A percentile compares a stretch with the other conserved stretches of the same genome.
Evolutionary conservation across 2,329 filamentous ascomycete genomes (phyloP).

Genomic region (Hypoxylon sp.): DNA sequence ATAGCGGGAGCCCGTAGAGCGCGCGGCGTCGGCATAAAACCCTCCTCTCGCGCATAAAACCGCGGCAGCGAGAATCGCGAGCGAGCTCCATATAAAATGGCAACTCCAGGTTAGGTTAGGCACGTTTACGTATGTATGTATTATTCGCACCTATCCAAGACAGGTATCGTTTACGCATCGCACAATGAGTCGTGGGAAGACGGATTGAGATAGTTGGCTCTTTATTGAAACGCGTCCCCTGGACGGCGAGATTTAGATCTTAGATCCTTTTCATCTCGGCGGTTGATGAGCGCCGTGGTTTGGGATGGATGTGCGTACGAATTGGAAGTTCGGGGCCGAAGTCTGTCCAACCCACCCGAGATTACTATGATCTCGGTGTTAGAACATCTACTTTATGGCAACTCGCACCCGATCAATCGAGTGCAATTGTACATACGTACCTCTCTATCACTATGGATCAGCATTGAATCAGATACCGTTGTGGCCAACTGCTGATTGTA

Average conservation of each 20-base stretch:
- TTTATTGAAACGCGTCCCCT: neutral
- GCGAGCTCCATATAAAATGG: slow-evolving; percentile 8
- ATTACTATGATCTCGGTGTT: slow-evolving; percentile 28
- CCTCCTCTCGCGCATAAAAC: slow-evolving; percentile 15
- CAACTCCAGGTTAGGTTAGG: too few species aligned
- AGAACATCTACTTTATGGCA: neutral
- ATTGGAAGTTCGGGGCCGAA: slow-evolving; percentile 27
- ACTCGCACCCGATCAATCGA: neutral
- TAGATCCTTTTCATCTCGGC: slow-evolving; percentile 23
- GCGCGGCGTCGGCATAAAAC: slow-evolving; percentile 17
- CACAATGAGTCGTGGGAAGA: neutral
- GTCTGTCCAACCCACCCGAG: slow-evolving; percentile 15
- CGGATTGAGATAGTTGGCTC: neutral
- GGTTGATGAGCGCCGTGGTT: slow-evolving; percentile 10
- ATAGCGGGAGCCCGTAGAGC: slow-evolving; percentile 3
- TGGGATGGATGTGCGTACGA: neutral
- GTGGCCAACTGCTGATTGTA: slow-evolving; percentile 1
- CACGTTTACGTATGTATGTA: slow-evolving; percentile 1
- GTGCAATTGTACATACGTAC: neutral
- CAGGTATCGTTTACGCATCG: neutral
- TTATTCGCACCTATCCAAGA: slow-evolving; percentile 4
- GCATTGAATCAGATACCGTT: neutral
- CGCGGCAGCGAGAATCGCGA: slow-evolving; percentile 18
- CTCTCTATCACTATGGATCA: neutral
- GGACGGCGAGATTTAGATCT: slow-evolving; percentile 15